Percentiles rank a stretch among this genome's conserved stretches.
phyloP scores from a whole-genome alignment of 225 moss, liverwort and hornwort genomes.

The Straminergon stramineum region DNA sequence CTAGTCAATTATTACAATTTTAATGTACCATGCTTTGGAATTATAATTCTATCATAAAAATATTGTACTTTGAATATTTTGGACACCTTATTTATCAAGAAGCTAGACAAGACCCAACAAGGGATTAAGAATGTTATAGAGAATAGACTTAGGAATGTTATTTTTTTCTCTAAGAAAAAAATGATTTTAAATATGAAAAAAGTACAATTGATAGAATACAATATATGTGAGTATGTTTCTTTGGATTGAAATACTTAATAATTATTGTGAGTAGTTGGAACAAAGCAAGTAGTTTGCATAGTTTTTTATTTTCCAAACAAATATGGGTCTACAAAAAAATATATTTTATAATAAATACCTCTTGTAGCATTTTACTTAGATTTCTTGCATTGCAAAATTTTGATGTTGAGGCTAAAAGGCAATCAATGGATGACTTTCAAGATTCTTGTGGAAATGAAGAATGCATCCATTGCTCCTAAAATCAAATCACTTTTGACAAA shows the following conservation, averaged over 20 bases:
- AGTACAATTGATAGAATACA: background rate
- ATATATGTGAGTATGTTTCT: background rate
- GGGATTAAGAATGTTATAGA: background rate
- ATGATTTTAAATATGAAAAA: background rate
- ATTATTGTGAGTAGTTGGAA: fast-evolving
- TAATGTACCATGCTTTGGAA: too few relatives aligned
- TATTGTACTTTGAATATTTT: background rate
- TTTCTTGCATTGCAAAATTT: background rate
- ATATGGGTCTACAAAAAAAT: background rate
- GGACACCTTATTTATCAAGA: background rate
- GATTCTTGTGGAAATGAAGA: background rate
- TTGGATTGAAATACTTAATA: background rate
- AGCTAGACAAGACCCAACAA: background rate
- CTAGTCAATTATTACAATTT: background rate
- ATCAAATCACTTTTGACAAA: background rate
- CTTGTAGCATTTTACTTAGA: background rate
- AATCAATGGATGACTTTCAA: background rate
- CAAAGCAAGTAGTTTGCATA: too few relatives aligned
- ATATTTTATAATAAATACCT: too few relatives aligned
- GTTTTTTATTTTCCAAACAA: background rate
- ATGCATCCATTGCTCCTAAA: too few relatives aligned
- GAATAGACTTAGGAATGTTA: background rate
- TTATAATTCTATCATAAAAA: background rate
- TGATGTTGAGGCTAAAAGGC: fast-evolving
- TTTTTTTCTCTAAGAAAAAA: background rate